phyloP scores from a whole-genome alignment of 352 stramenopile species.

The Pythium myriotylum region DNA sequence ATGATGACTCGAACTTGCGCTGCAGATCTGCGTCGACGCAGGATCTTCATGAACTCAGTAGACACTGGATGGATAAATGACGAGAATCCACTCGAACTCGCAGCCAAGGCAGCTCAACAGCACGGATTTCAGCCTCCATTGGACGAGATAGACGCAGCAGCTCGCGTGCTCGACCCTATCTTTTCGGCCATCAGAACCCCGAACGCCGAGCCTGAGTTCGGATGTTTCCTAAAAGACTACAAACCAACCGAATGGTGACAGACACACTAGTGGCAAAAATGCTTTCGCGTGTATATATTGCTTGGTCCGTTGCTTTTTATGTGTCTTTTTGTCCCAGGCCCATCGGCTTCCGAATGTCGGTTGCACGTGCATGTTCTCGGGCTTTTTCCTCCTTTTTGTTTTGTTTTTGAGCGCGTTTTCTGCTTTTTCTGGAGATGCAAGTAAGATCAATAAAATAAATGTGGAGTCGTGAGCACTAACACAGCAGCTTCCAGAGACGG shows the following conservation, averaged over 20 bases:
- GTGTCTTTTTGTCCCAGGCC: constrained; percentile 15
- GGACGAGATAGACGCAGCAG: constrained; percentile 96
- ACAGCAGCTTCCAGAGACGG: neutral
- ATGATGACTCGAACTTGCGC: constrained; percentile 97
- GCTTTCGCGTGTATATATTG: constrained; percentile 19
- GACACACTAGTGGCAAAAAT: constrained; percentile 2
- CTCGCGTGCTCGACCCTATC: constrained; percentile 94
- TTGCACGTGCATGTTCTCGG: neutral
- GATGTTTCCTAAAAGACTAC: constrained; percentile 89
- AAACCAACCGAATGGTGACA: constrained; percentile 85
- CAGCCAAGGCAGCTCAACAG: constrained; percentile 77
- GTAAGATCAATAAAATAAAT: constrained; percentile 17
- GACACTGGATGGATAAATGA: constrained; percentile 99
- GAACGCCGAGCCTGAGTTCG: constrained; percentile 33
- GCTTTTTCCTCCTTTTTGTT: constrained; percentile 38
- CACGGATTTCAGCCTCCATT: constrained; percentile 97
- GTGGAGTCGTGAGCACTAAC: constrained; percentile 4
- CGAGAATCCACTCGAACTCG: constrained; percentile 94
- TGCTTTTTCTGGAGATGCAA: constrained; percentile 31
- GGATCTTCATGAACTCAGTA: constrained; percentile 97
- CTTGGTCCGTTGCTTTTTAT: constrained; percentile 15
- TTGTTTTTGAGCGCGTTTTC: constrained; percentile 33
- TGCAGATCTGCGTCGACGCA: constrained; percentile 90
- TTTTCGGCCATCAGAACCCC: constrained; percentile 71
- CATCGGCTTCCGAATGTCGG: constrained; percentile 1